Evolutionary conservation across 371 early-diverging fungal genomes (phyloP), one percentile per base, ranked within the genome.

Genomic region (Funneliformis caledonium): DNA sequence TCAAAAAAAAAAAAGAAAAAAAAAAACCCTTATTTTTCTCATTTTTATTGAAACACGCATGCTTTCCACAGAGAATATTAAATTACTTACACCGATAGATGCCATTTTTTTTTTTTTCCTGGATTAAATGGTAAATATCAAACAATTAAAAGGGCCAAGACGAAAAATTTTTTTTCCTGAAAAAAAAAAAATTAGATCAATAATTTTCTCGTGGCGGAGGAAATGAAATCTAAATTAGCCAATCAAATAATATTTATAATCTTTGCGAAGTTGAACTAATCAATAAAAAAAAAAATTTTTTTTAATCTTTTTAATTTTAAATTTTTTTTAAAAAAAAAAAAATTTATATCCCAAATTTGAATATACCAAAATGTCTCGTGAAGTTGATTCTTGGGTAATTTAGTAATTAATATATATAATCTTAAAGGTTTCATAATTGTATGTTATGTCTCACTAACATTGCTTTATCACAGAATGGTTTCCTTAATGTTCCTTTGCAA

Each of bases 401-500:
- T 11, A 64, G 26, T 11, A 31, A 8, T 31, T 62, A 56, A 11
- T 19, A 56, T 56, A 56, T n/a, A 5, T 31, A 33, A 12, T 12
- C 8, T 64, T 64, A 4, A 64, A 65, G 12, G 11, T 65, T 65
- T 14, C 33, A 31, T 64, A 7, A 10, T 1, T 64, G 10, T 64
- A 64, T 9, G 4, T 62, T n/a, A 16, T 22, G n/a, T 2, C 33
- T 37, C 9, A 11, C 31, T 6, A 65, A 33, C 37, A 22, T 12
- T 5, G 0, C 12, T 37, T 2, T 65, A 5, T n/a, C 12, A 83
- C 90, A 91, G 93, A 94, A 94, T 87, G 78, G 82, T 77, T 86
- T 84, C 76, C 90, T 96, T 76, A 94, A 96, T 92, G 92, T 92
- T 65, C 83, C 94, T 73, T 92, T 96, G 81, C 85, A 92, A 80